A percentile compares a stretch with the other conserved stretches of the same genome.
Conservation (phyloP, 257 asterid species). For the Sherardia arvensis region DNA sequence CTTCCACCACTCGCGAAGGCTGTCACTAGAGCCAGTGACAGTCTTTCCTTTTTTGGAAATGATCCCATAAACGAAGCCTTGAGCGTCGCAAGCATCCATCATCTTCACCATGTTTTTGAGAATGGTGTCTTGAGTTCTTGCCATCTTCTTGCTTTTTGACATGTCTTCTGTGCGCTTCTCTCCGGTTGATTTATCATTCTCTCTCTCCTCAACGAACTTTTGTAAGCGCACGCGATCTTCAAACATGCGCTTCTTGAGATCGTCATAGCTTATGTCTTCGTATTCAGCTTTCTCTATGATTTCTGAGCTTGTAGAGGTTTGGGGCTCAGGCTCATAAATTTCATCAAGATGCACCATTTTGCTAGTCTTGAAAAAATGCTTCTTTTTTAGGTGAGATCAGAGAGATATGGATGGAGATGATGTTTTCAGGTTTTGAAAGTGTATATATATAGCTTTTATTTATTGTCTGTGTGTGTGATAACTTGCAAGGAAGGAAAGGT, state of each 20-base stretch:
- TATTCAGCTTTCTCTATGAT: conserved; percentile 4
- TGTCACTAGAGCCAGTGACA: conserved; percentile 44
- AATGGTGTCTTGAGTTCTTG: conserved; percentile 41
- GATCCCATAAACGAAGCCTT: conserved; percentile 68
- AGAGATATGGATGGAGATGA: not conserved
- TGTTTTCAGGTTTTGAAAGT: not conserved
- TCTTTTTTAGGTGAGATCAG: not conserved
- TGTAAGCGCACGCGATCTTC: conserved; percentile 37
- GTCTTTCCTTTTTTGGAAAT: conserved; percentile 52
- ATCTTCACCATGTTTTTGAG: conserved; percentile 58
- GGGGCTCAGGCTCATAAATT: conserved; percentile 13
- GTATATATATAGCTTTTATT: too few relatives aligned
- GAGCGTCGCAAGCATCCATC: conserved; percentile 59
- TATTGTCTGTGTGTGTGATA: too few relatives aligned
- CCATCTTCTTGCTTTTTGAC: conserved; percentile 44
- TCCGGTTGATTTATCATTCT: not conserved
- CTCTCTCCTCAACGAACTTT: conserved; percentile 23
- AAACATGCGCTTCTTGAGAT: conserved; percentile 53
- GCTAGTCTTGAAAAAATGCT: not conserved
- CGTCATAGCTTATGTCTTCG: conserved; percentile 39
- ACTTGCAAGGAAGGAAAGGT: not conserved
- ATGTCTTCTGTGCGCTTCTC: conserved; percentile 18
- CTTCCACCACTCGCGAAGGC: conserved; percentile 65
- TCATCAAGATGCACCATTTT: not conserved
- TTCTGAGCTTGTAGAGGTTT: conserved; percentile 14